Conservation (phyloP, 371 early-diverging fungal genomes). For the Entomophthora muscae region DNA sequence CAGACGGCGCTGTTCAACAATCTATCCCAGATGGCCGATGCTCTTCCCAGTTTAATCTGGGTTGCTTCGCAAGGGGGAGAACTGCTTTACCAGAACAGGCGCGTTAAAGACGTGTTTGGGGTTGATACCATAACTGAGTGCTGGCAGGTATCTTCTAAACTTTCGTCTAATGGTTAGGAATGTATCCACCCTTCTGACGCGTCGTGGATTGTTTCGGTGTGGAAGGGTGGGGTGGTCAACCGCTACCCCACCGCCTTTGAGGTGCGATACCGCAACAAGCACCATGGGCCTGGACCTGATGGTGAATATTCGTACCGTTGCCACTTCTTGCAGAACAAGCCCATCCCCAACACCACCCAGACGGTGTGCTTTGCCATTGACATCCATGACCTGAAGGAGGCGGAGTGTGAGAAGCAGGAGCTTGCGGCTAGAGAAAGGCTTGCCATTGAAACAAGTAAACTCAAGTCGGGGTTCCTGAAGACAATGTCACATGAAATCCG, state of each 20-base stretch:
- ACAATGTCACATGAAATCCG: conserved; percentile 6
- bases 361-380: neutral
- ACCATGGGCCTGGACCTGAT: too few relatives aligned
- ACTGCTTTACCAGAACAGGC: neutral
- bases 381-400: too few relatives aligned
- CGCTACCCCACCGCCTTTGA: too few relatives aligned
- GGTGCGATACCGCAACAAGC: neutral
- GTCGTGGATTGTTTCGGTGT: neutral
- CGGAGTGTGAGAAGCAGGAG: neutral
- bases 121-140: neutral
- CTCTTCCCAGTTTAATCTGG: neutral
- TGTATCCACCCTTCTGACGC: neutral
- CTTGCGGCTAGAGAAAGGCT: neutral
- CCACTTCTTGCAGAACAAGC: neutral
- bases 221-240: neutral
- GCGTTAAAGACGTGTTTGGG: neutral
- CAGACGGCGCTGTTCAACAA: neutral
- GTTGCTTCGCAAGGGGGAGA: neutral
- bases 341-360: too few relatives aligned
- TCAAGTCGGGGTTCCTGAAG: conserved; percentile 1
- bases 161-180: neutral
- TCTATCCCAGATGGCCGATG: neutral
- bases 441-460: neutral
- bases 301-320: neutral
- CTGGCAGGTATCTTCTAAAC: neutral